A percentile compares a stretch with the other conserved stretches of the same genome.
These are phyloP conservation scores for Termitomyces sp. DNA, from an alignment of 768 basidiomycete genomes.

Conservation along the genomic window DNA sequence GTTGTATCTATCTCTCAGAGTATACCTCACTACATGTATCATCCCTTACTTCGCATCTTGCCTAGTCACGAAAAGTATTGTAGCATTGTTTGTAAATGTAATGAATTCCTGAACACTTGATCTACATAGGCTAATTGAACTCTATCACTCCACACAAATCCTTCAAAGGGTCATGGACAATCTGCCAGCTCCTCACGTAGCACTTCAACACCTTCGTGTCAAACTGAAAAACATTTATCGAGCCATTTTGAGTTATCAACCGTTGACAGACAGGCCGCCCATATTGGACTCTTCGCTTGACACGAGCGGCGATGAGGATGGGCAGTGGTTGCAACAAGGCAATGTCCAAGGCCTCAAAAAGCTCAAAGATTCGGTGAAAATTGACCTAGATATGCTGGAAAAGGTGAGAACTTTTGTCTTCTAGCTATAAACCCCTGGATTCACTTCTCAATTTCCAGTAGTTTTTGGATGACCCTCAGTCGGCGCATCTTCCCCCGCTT, in stretches of 20 bases:
- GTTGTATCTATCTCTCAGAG: no score
- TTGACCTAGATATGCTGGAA: slow-evolving; percentile 41
- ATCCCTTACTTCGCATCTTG: no score
- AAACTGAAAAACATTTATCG: slow-evolving; percentile 31
- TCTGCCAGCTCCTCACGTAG: slow-evolving; percentile 21
- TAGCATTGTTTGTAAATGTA: neutral
- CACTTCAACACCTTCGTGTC: slow-evolving; percentile 26
- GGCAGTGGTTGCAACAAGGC: slow-evolving; percentile 39
- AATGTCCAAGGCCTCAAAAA: slow-evolving; percentile 43
- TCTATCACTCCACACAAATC: neutral
- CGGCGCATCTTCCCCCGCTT: slow-evolving; percentile 42
- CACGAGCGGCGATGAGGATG: slow-evolving; percentile 30
- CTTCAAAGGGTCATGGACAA: neutral
- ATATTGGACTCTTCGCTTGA: slow-evolving; percentile 45
- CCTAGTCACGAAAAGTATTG: no score
- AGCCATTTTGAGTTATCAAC: slow-evolving; percentile 35
- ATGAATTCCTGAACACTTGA: neutral
- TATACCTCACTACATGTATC: no score
- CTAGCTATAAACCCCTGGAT: slow-evolving; percentile 1
- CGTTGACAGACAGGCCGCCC: slow-evolving; percentile 33
- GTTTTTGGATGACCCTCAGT: slow-evolving; percentile 52
- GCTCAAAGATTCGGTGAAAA: slow-evolving; percentile 39
- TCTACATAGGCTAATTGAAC: neutral
- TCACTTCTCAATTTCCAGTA: slow-evolving; percentile 40
- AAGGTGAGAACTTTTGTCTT: slow-evolving; percentile 29